Evolutionary conservation across 163 green algal genomes (phyloP), one percentile per base, ranked within the genome.

Genomic region (Scenedesmus sp.): DNA sequence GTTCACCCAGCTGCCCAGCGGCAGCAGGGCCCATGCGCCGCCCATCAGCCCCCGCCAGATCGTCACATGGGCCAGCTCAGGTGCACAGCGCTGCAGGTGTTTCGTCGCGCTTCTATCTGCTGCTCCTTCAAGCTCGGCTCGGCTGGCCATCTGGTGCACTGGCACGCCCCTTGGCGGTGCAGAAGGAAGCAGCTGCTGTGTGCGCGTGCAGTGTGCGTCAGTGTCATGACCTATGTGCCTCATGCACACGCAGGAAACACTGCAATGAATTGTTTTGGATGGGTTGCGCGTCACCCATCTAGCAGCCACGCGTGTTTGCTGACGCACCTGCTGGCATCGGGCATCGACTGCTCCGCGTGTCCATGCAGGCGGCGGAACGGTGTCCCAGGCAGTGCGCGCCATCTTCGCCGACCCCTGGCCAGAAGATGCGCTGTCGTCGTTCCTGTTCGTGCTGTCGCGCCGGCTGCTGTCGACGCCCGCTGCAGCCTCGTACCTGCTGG

Each of bases 391-490:
- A 15, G 88, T 92, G 9, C 86, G 88, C 22, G 91, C 83, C 42
- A 93, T 94, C 80, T 96, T 96, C 80, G 92, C 92, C 15, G 93
- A 95, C 94, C 94, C 94, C 35, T 96, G 94, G 94, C 91, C 93
- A 0, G 86, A 92, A 76, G 91, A 87, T 76, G 86, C 92, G 26
- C 37, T 94, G 35, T 49, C 70, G 26, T 88, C 88, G 56, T 56
- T 95, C 61, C 78, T 94, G 70, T 56, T 65, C 37, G 35, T 44
- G 0, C 43, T 91, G 18, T 44, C 43, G 49, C 83, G 91, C 12
- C 88, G 88, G 26, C 83, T 94, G 83, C 49, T 91, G 43, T 76
- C 70, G 35, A 70, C 78, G n/a, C 88, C 90, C 26, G 88, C 83
- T 24, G 91, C 87, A 68, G 84, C 91, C 40, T 79, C 86, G 37